Evolutionary conservation across 2,329 filamentous ascomycete genomes (phyloP).

Genomic region (Colletotrichum sp.): DNA sequence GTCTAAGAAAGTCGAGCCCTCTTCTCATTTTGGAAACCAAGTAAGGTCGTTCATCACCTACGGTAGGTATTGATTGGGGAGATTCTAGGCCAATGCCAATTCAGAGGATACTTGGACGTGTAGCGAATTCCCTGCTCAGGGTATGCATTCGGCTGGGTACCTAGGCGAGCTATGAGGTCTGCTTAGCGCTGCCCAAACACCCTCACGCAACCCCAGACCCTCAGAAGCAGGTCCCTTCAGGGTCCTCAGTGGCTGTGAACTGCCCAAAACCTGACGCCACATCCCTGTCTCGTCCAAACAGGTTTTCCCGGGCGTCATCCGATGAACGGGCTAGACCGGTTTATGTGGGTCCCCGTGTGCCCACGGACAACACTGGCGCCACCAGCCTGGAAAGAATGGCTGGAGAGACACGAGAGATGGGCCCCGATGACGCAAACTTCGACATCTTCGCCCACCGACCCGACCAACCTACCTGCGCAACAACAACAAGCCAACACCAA

Average conservation of each 20-base stretch:
- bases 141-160: no score
- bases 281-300: slow-evolving; percentile 13
- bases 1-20: background rate
- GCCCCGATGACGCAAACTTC: slow-evolving; percentile 19
- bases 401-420: background rate
- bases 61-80: background rate
- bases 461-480: background rate
- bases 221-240: slow-evolving; percentile 2
- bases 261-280: background rate
- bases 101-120: background rate
- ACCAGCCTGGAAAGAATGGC: background rate
- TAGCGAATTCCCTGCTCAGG: background rate
- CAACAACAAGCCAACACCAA: background rate
- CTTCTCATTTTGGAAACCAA: background rate
- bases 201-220: background rate
- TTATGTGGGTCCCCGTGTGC: background rate
- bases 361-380: background rate
- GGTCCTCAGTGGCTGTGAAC: slow-evolving; percentile 10
- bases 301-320: slow-evolving; percentile 15
- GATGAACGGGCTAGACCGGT: background rate
- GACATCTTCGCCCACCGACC: background rate
- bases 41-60: background rate
- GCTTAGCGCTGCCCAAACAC: background rate
- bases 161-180: background rate
- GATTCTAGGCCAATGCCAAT: background rate